Evolutionary conservation across 345 rosid genomes (phyloP).

Genomic region (Linum lewisii): DNA sequence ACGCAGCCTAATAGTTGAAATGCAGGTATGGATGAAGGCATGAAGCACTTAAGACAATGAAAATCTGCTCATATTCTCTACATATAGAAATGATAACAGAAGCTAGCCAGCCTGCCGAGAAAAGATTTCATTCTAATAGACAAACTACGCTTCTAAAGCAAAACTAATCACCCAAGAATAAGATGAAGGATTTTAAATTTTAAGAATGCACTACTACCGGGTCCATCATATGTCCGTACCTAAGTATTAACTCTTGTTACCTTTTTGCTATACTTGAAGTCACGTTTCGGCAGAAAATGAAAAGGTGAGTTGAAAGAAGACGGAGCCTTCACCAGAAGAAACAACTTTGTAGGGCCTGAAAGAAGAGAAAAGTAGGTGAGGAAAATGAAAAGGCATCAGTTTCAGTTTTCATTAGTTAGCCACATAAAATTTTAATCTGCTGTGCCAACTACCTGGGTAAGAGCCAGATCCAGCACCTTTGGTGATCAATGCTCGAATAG

Average conservation of each 20-base stretch:
- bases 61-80: not conserved
- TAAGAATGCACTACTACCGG: too few relatives aligned
- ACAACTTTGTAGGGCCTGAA: conserved; percentile 67
- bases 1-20: not conserved
- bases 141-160: not conserved
- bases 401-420: conserved; percentile 9
- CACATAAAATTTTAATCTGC: conserved; percentile 2
- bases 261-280: conserved; percentile 77
- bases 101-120: not conserved
- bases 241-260: conserved; percentile 20
- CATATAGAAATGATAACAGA: not conserved
- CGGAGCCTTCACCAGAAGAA: conserved; percentile 73
- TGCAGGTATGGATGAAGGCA: not conserved
- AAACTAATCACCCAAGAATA: not conserved
- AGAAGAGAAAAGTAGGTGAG: not conserved
- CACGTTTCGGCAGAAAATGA: conserved; percentile 94
- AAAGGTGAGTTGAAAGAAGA: conserved; percentile 54
- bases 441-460: conserved; percentile 53
- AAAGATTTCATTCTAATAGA: not conserved
- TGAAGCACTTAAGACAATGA: not conserved
- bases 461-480: conserved; percentile 70
- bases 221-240: too few relatives aligned
- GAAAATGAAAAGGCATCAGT: not conserved
- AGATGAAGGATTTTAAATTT: too few relatives aligned
- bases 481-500: conserved; percentile 63